A percentile compares a stretch with the other conserved stretches of the same genome.
phyloP scores from a whole-genome alignment of 768 basidiomycete species.

The Chlorophyllum brunneum region DNA sequence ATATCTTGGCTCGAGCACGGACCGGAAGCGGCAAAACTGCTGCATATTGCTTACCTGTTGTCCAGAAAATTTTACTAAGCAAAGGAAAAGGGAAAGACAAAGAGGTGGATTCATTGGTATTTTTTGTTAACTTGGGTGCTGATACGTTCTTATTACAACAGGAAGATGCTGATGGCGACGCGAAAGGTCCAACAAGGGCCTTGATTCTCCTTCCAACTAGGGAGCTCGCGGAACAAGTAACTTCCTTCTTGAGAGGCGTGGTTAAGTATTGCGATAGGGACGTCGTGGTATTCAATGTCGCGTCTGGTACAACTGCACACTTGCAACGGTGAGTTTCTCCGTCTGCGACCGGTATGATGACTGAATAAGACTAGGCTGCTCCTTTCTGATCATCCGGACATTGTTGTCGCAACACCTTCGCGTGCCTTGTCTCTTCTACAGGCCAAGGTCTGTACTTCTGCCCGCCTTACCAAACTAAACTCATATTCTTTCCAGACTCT shows the following conservation, averaged over 20 bases:
- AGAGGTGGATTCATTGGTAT: background rate
- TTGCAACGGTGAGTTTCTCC: constrained; percentile 59
- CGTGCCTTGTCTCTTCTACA: constrained; percentile 31
- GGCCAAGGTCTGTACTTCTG: constrained; percentile 22
- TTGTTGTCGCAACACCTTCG: constrained; percentile 37
- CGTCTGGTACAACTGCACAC: constrained; percentile 65
- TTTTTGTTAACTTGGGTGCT: constrained; percentile 32
- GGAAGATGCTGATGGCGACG: background rate
- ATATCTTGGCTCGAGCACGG: constrained; percentile 90
- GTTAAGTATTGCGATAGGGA: constrained; percentile 78
- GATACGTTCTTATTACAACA: constrained; percentile 21
- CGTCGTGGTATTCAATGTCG: constrained; percentile 69
- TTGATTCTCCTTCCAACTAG: constrained; percentile 86
- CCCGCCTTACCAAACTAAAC: background rate
- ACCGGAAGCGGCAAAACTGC: constrained; percentile 98
- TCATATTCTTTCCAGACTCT: constrained; percentile 32
- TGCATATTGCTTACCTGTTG: constrained; percentile 88
- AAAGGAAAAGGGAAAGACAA: constrained; percentile 12
- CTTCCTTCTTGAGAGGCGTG: constrained; percentile 59
- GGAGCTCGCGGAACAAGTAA: constrained; percentile 90
- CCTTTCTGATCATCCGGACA: constrained; percentile 37
- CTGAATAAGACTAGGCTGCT: constrained; percentile 23
- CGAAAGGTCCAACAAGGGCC: constrained; percentile 50
- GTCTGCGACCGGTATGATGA: background rate
- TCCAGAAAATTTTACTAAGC: constrained; percentile 75